Evolutionary conservation across 2,329 filamentous ascomycete species (phyloP).

Genomic region (Venturia oleaginea): DNA sequence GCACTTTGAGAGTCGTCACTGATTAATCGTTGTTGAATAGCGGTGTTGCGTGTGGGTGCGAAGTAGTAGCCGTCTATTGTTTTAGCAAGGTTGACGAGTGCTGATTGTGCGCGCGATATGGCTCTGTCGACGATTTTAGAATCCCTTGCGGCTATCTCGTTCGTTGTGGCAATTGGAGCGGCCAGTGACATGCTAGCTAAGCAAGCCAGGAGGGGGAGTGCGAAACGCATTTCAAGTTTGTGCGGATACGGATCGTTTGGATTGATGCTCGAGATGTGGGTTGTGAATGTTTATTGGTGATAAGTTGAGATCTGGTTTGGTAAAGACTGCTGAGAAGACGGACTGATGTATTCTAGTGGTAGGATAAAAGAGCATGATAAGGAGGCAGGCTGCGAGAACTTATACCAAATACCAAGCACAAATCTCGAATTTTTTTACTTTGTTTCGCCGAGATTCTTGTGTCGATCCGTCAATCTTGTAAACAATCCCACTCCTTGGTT

Average conservation of each 20-base stretch:
- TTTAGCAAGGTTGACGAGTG: not conserved
- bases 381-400: not conserved
- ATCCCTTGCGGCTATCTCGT: not conserved
- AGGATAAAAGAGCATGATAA: not conserved
- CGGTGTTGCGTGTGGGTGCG: not conserved
- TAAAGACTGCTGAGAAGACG: not conserved
- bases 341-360: too few species aligned
- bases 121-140: not conserved
- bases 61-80: not conserved
- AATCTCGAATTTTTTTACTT: not conserved
- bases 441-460: not conserved
- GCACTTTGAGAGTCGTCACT: not conserved
- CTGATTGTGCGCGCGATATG: not conserved
- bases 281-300: not conserved
- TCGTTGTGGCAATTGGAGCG: not conserved
- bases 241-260: not conserved
- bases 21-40: not conserved
- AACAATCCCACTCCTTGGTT: not conserved
- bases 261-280: not conserved
- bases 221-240: not conserved
- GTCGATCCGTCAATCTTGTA: not conserved
- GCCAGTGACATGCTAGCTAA: not conserved
- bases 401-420: not conserved
- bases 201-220: slow-evolving; percentile 4
- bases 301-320: not conserved